These are phyloP conservation scores for Anthoceros angustus DNA, from an alignment of 225 moss, liverwort and hornwort genomes.

Conservation along the genomic window DNA sequence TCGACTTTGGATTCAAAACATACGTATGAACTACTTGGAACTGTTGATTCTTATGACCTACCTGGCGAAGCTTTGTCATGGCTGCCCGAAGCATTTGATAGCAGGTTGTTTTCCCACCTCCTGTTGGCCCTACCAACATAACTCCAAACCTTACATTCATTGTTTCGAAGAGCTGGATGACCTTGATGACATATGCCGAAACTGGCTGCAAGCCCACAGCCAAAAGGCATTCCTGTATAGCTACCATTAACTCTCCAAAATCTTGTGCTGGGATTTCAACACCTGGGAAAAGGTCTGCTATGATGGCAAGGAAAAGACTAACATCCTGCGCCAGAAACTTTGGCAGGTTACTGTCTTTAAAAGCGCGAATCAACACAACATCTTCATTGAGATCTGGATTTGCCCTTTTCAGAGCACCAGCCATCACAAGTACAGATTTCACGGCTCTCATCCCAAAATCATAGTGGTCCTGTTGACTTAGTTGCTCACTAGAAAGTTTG, in stretches of 20 bases:
- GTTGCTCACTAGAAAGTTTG: slow-evolving; percentile 83
- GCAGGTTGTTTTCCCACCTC: slow-evolving; percentile 65
- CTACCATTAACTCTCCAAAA: slow-evolving; percentile 65
- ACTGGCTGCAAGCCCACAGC: slow-evolving; percentile 44
- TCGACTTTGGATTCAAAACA: slow-evolving; percentile 67
- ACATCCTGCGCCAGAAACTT: slow-evolving; percentile 80
- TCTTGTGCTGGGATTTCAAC: slow-evolving; percentile 75
- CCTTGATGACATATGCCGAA: slow-evolving; percentile 37
- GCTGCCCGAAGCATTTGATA: slow-evolving; percentile 52
- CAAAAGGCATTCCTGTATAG: slow-evolving; percentile 47
- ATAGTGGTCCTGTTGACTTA: slow-evolving; percentile 92
- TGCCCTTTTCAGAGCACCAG: slow-evolving; percentile 67
- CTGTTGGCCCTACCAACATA: slow-evolving; percentile 79
- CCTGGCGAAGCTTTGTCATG: slow-evolving; percentile 53
- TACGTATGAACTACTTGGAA: slow-evolving; percentile 56
- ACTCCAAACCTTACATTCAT: slow-evolving; percentile 91
- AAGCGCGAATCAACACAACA: slow-evolving; percentile 81
- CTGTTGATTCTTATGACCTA: slow-evolving; percentile 25
- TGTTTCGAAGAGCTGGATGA: slow-evolving; percentile 78
- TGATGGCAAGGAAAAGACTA: slow-evolving; percentile 69
- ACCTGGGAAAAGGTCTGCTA: slow-evolving; percentile 76
- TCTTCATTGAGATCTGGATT: slow-evolving; percentile 67
- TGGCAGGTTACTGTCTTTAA: slow-evolving; percentile 83
- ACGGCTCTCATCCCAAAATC: slow-evolving; percentile 96
- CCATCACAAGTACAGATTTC: slow-evolving; percentile 84